Evolutionary conservation across 2,329 filamentous ascomycete genomes (phyloP), one percentile per base, ranked within the genome.

Genomic region (Xylaria sp.): DNA sequence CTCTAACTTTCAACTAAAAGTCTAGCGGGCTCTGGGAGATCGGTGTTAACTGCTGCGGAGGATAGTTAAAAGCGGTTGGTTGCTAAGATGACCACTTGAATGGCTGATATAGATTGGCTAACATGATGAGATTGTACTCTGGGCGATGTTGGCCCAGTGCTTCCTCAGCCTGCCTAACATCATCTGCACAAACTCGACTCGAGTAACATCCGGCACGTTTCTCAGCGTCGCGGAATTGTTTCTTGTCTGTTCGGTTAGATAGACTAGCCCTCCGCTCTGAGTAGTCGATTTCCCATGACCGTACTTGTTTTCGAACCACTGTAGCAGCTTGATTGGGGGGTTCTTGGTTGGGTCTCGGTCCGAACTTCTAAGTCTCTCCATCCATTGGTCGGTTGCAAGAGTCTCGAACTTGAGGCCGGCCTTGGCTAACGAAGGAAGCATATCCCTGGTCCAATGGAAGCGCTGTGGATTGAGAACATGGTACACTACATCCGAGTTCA

Each of bases 231-330:
- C 44, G 28, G 65, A 67, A 11, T 40, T 46, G 2, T 54, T 63
- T 11, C 42, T 63, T 13, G 64, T 66, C 53, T 66, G 33, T 9
- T 63, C 64, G 20, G 64, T 66, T 33, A 63, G n/a, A 28, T 66
- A 66, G n/a, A 26, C 78, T 1, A 66, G 26, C 77, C 28, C 80
- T 73, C 0, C 77, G 10, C 33, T 31, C 42, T 33, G 51, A 5
- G 33, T 36, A 26, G 23, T 79, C 0, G 79, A 77, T 4, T 74
- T 77, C 23, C 82, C 81, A 51, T 83, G 81, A 57, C 84, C 83
- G 69, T 88, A 88, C 72, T 87, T 87, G 2, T 78, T 77, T 4
- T 80, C 76, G 68, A 85, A 87, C 77, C 85, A 88, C 31, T 86
- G 82, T 0, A 86, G 70, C 28, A 88, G 75, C 75, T 87, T 87